Conservation (phyloP, 2,329 filamentous ascomycete genomes). For the Microthyrium microscopicum region DNA sequence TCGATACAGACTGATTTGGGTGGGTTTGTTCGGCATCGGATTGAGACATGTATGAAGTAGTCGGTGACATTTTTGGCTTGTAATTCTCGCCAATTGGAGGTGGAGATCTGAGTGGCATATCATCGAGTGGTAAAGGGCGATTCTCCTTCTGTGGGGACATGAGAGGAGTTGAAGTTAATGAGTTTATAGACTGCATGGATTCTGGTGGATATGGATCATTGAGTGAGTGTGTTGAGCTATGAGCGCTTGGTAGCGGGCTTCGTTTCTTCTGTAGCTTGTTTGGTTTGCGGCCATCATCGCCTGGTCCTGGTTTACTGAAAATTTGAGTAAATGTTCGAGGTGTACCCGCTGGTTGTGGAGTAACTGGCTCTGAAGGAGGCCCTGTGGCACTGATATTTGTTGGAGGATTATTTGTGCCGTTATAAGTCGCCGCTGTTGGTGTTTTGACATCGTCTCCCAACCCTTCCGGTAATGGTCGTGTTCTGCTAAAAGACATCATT, state of each 20-base stretch:
- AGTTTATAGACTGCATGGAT: slow-evolving; percentile 2
- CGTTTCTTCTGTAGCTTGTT: slow-evolving; percentile 88
- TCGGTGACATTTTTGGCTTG: slow-evolving; percentile 4
- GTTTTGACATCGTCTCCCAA: background rate
- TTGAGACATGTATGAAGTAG: slow-evolving; percentile 7
- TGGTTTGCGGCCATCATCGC: slow-evolving; percentile 2
- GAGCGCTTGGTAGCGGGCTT: slow-evolving; percentile 72
- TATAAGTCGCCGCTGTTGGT: background rate
- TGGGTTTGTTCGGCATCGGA: slow-evolving; percentile 6
- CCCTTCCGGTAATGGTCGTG: background rate
- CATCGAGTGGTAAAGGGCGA: background rate
- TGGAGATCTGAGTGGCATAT: slow-evolving; percentile 3
- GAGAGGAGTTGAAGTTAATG: background rate
- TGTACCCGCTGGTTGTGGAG: background rate
- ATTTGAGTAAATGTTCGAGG: slow-evolving; percentile 20
- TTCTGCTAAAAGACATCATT: background rate
- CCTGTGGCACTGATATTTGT: background rate
- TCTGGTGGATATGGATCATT: slow-evolving; percentile 9
- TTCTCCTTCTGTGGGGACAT: slow-evolving; percentile 2
- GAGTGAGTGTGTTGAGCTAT: slow-evolving; percentile 77
- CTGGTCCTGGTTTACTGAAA: slow-evolving; percentile 19
- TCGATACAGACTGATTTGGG: slow-evolving; percentile 3
- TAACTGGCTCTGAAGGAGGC: background rate
- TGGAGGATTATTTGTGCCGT: background rate
- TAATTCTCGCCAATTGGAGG: background rate